Base-by-base conservation (phyloP, 495 filamentous ascomycete genomes). In the Aspergillus nidulans region DNA sequence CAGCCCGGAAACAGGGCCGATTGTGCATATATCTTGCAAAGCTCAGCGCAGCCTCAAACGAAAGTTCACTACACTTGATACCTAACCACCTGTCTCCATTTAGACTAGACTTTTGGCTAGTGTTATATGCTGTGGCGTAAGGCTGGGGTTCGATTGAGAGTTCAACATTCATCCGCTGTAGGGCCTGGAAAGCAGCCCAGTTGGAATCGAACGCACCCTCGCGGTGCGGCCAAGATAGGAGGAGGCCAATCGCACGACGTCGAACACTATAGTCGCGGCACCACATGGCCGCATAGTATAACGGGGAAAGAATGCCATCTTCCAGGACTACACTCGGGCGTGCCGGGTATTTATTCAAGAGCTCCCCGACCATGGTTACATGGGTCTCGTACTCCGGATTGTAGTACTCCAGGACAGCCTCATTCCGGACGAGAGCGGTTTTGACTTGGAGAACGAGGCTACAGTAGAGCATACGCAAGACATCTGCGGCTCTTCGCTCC, bases 231-330 rank as follows among this genome's bases (percentile, higher is more conserved):
- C 61, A 57, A 0, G 25, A 36, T 19, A 56, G 49, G 5, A 84
- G 63, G 6, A 77, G 48, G 12, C 40, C 18, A 1, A 81, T 53
- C 0, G 77, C 79, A 10, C 69, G 64, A 6, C 53, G 53, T 25
- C 79, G 65, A 4, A 79, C 62, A 2, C 45, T 48, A 13, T 55
- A 61, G 23, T 70, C 65, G 15, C 73, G 77, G 55, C 80, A 84
- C 50, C 77, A 77, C 43, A 76, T 54, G 6, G 74, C 73, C 1
- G 70, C 64, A 59, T 65, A 76, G 49, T 74, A 79, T 1, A 81
- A 61, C 0, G 76, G 72, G 6, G 73, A 66, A 16, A 79, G 67
- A 25, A 66, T 57, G n/a, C 52, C 60, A 21, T 53, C 54, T 24
- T 66, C 63, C 30, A 66, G 18, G 0, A 40, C 38, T 7, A 63